Base-by-base conservation (phyloP, 1,284 basidiomycete genomes). In the Papiliotrema laurentii region DNA sequence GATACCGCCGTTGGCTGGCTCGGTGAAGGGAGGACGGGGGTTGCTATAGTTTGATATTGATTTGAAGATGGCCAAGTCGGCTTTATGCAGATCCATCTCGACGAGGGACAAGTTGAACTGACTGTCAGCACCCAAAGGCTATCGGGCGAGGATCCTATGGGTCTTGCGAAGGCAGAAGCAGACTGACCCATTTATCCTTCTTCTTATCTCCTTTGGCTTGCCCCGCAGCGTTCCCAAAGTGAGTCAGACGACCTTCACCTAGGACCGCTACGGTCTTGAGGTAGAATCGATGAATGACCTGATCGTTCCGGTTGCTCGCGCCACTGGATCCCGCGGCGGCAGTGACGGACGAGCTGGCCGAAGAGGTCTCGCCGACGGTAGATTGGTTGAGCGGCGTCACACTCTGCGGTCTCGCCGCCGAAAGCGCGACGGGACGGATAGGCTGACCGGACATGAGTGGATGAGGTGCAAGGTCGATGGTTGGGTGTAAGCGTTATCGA, bases 141-240 rank as follows among this genome's bases (percentile, higher is more conserved):
- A n/a, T n/a, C n/a, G n/a, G n/a, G n/a, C n/a, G n/a, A n/a, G n/a
- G n/a, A n/a, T n/a, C n/a, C n/a, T n/a, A n/a, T 47, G 9, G n/a
- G 16, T 22, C 22, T 19, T 10, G n/a, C 24, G 5, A 18, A 7
- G 43, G 14, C 10, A 14, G 10, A 5, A 40, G 13, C 13, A 14
- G 10, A 50, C 68, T 54, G 43, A 73, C 71, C 72, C 72, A 74
- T 56, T 68, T 66, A 49, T 74, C 72, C 51, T 67, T 58, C 62
- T 66, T 69, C 49, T 47, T 51, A 40, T 72, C 65, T 11, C 50
- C 54, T 16, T 49, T 49, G 14, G 47, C 44, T n/a, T n/a, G n/a
- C n/a, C n/a, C n/a, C n/a, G n/a, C n/a, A 14, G 45, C 46, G 7
- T 43, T 39, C 16, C 56, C 61, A 50, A 63, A 60, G 53, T 73